Percentiles rank a stretch among this genome's conserved stretches.
These are phyloP conservation scores for Jackrogersella minutella DNA, from an alignment of 495 filamentous ascomycete genomes.

Conservation along the genomic window DNA sequence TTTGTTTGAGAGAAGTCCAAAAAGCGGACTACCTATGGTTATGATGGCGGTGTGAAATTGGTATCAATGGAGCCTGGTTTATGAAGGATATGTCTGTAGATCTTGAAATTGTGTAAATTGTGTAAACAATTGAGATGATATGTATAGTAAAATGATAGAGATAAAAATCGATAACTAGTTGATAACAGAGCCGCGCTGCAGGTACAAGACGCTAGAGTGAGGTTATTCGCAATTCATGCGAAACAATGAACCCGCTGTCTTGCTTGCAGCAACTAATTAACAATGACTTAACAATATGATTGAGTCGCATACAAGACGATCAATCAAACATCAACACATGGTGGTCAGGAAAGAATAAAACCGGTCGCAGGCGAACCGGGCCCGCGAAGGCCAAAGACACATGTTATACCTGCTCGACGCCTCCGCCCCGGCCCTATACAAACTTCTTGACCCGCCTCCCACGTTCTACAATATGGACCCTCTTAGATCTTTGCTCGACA, in stretches of 20 bases:
- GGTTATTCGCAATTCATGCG: conserved; percentile 46
- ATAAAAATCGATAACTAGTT: conserved; percentile 5
- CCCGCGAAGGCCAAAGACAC: conserved; percentile 37
- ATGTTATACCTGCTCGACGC: conserved; percentile 44
- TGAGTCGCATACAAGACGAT: conserved; percentile 20
- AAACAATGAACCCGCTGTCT: conserved; percentile 30
- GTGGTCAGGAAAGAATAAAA: conserved; percentile 35
- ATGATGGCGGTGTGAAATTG: conserved; percentile 18
- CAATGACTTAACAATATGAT: conserved; percentile 11
- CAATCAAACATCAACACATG: conserved; percentile 33
- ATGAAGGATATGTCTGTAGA: conserved; percentile 6
- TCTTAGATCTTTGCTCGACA: conserved; percentile 25
- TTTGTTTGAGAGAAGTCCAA: conserved; percentile 13
- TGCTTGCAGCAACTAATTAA: conserved; percentile 27
- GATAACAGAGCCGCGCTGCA: conserved; percentile 16
- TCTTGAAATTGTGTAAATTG: too few species aligned
- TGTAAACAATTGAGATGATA: background rate
- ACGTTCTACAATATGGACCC: conserved; percentile 12
- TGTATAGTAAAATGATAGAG: conserved; percentile 7
- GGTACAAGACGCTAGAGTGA: conserved; percentile 39
- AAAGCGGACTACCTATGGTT: conserved; percentile 17
- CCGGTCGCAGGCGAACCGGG: conserved; percentile 35
- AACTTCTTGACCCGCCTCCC: conserved; percentile 27
- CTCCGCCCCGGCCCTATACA: conserved; percentile 15
- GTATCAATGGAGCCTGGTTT: conserved; percentile 22